Percentiles rank a stretch among this genome's conserved stretches.
These are phyloP conservation scores for Lecanoromycetidae sp. DNA, from an alignment of 2,329 filamentous ascomycete genomes.

Conservation along the genomic window DNA sequence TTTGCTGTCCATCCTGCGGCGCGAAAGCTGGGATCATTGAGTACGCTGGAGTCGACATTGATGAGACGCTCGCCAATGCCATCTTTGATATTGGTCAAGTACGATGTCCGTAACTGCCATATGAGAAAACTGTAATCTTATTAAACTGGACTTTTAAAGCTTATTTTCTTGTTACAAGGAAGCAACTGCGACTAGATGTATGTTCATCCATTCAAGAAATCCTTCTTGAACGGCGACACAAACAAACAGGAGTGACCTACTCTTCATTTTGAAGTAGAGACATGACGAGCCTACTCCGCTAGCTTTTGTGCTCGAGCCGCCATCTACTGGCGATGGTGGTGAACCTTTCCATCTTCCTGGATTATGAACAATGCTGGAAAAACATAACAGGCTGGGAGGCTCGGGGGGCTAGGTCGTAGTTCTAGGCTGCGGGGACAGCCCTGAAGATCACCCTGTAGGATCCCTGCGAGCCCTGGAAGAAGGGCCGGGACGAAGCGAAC, in stretches of 20 bases:
- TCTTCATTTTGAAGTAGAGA: conserved; percentile 41
- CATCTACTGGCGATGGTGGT: too few relatives aligned
- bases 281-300: too few relatives aligned
- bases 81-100: conserved; percentile 52
- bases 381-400: too few relatives aligned
- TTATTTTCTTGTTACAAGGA: not conserved
- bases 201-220: not conserved
- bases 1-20: conserved; percentile 50
- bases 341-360: too few relatives aligned
- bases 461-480: too few relatives aligned
- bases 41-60: conserved; percentile 48
- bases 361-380: too few relatives aligned
- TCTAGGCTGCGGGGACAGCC: too few relatives aligned
- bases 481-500: too few relatives aligned
- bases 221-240: not conserved
- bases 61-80: conserved; percentile 55
- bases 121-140: conserved; percentile 44
- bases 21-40: conserved; percentile 54
- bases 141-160: not conserved
- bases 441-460: too few relatives aligned
- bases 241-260: conserved; percentile 25
- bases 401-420: too few relatives aligned
- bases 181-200: too few relatives aligned
- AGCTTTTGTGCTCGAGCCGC: too few relatives aligned
- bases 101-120: conserved; percentile 54